Evolutionary conservation across 306 rosid genomes (phyloP), one percentile per base, ranked within the genome.

Genomic region (Lathyrus aphaca): DNA sequence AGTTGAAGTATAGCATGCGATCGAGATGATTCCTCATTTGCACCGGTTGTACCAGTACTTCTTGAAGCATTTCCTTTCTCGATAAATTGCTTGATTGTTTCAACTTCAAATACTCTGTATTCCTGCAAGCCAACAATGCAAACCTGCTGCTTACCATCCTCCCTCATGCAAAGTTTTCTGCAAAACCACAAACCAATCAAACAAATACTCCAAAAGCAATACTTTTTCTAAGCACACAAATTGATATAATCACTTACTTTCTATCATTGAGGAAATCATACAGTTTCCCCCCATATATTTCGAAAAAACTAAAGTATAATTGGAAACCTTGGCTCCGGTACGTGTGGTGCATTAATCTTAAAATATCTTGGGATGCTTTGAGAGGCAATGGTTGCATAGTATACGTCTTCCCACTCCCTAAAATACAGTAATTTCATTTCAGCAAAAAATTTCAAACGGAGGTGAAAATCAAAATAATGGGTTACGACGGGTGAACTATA

Each of bases 1-100:
- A 90, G 96, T 75, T 90, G 96, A 84, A 90, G 91, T 73, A 90
- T 82, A 19, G 96, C 96, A 83, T 90, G 96, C 40, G 96, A 88
- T 73, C 96, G 77, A 62, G 96, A 90, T 19, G 96, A 90, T 79
- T 90, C 96, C n/a, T n/a, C n/a, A n/a, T n/a, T n/a, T n/a, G n/a
- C n/a, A n/a, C n/a, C n/a, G n/a, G n/a, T n/a, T n/a, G n/a, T n/a
- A n/a, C n/a, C n/a, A n/a, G n/a, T n/a, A n/a, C n/a, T n/a, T n/a
- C n/a, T n/a, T n/a, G n/a, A n/a, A n/a, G n/a, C n/a, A n/a, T n/a
- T n/a, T n/a, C n/a, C n/a, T n/a, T n/a, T n/a, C n/a, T n/a, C n/a
- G n/a, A n/a, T n/a, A n/a, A n/a, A n/a, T n/a, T n/a, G n/a, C n/a
- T n/a, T n/a, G n/a, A n/a, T n/a, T n/a, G n/a, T n/a, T n/a, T n/a